Evolutionary conservation across 2,329 filamentous ascomycete genomes (phyloP).

Genomic region (Fusarium subtropicale): DNA sequence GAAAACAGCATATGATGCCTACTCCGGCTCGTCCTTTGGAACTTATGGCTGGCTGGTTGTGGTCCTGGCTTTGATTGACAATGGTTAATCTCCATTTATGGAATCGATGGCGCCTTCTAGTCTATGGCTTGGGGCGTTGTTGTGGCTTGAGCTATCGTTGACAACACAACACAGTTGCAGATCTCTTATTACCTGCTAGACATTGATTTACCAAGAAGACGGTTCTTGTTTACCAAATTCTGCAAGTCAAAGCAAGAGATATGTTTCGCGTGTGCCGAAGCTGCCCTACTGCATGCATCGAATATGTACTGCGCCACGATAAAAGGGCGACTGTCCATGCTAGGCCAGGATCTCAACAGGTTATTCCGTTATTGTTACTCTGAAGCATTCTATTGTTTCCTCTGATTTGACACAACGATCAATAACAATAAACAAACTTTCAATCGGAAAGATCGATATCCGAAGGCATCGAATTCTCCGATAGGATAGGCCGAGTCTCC

Average conservation of each 20-base stretch:
- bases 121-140: constrained; percentile 18
- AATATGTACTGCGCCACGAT: constrained; percentile 35
- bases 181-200: constrained; percentile 5
- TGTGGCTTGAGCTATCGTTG: constrained; percentile 24
- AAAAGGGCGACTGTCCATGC: constrained; percentile 17
- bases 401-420: constrained; percentile 20
- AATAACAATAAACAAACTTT: constrained; percentile 38
- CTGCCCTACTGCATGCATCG: constrained; percentile 21
- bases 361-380: constrained; percentile 5
- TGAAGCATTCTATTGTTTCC: not conserved
- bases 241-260: constrained; percentile 22
- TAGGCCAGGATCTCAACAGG: constrained; percentile 21
- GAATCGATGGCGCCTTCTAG: constrained; percentile 32
- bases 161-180: constrained; percentile 23
- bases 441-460: constrained; percentile 40
- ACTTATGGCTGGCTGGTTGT: constrained; percentile 24
- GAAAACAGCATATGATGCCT: constrained; percentile 1
- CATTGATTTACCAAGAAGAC: not conserved
- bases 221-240: constrained; percentile 17
- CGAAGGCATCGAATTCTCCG: constrained; percentile 38
- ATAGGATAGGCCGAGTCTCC: constrained; percentile 27
- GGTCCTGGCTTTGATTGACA: not conserved
- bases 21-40: not conserved
- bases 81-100: constrained; percentile 11
- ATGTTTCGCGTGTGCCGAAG: not conserved